Percentiles rank a stretch among this genome's conserved stretches.
Conservation (phyloP, 2,329 filamentous ascomycete species). For the Cordyceps militaris region DNA sequence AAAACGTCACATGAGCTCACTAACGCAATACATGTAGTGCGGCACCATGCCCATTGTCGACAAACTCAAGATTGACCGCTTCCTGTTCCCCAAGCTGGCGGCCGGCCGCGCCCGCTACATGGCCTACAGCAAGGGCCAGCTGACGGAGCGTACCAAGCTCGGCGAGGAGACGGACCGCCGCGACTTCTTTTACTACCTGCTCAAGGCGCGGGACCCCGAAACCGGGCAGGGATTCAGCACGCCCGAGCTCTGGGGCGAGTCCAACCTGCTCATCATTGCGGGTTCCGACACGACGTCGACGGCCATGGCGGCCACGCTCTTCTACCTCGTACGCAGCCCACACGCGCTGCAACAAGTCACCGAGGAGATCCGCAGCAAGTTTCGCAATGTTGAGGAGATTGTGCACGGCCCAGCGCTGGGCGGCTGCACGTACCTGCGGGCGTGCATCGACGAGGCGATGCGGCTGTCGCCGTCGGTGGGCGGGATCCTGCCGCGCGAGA, state of each 20-base stretch:
- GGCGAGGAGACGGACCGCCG: constrained; percentile 60
- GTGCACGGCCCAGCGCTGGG: constrained; percentile 42
- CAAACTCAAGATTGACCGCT: constrained; percentile 57
- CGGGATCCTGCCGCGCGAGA: constrained; percentile 53
- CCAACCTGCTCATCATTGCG: constrained; percentile 63
- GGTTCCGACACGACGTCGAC: constrained; percentile 68
- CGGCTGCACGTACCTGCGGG: constrained; percentile 51
- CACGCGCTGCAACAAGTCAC: constrained; percentile 39
- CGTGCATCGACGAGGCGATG: constrained; percentile 60
- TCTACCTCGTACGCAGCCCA: constrained; percentile 52
- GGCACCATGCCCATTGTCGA: constrained; percentile 65
- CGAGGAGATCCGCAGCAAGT: constrained; percentile 45
- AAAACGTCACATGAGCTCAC: no score
- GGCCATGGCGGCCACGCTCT: constrained; percentile 55
- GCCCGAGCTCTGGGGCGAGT: constrained; percentile 63
- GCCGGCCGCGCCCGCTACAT: constrained; percentile 63
- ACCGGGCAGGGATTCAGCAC: constrained; percentile 60
- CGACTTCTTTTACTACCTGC: constrained; percentile 70
- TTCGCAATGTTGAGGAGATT: constrained; percentile 48
- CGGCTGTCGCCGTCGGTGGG: constrained; percentile 55
- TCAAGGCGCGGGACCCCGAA: constrained; percentile 64
- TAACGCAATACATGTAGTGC: constrained; percentile 40
- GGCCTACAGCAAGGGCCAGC: constrained; percentile 61
- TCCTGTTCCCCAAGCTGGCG: constrained; percentile 61
- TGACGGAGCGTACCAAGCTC: constrained; percentile 58